Evolutionary conservation across 805 yeast species (phyloP).

Genomic region (Candida boleticola): DNA sequence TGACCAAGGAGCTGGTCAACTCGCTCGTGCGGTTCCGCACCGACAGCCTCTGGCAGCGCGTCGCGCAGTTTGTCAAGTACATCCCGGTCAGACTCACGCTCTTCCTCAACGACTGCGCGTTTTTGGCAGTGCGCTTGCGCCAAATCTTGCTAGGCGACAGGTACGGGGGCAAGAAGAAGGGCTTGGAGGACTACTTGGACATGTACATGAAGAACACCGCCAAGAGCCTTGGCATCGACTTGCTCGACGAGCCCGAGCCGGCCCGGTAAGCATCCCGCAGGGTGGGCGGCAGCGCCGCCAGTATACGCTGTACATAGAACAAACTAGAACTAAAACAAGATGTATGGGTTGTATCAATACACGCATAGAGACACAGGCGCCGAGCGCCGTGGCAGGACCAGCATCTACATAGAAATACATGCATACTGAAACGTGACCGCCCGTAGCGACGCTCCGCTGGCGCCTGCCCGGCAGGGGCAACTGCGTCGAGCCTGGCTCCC

Average conservation of each 20-base stretch:
- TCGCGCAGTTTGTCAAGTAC: conserved; percentile 13
- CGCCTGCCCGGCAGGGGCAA: too few species aligned
- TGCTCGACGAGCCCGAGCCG: conserved; percentile 5
- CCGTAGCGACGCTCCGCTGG: too few species aligned
- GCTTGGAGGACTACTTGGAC: conserved; percentile 48
- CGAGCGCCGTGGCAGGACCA: too few species aligned
- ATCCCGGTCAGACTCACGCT: conserved; percentile 22
- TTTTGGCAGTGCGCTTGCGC: conserved; percentile 28
- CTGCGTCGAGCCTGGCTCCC: too few species aligned
- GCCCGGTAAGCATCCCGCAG: not conserved
- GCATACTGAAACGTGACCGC: too few species aligned
- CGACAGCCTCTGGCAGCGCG: conserved; percentile 6
- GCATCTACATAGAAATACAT: too few species aligned
- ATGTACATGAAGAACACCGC: conserved; percentile 42
- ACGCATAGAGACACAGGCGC: too few species aligned
- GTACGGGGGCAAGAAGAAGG: conserved; percentile 30
- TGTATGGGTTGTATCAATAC: too few species aligned
- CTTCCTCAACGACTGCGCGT: conserved; percentile 29
- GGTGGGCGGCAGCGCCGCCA: too few species aligned
- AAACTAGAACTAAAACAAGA: too few species aligned
- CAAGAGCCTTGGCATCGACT: conserved; percentile 41
- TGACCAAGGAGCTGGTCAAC: conserved; percentile 55
- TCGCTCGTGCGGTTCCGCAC: conserved; percentile 14
- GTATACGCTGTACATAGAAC: too few species aligned
- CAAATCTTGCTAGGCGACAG: conserved; percentile 33